Evolutionary conservation across 768 basidiomycete genomes (phyloP).

Genomic region (Mycena alexandri): DNA sequence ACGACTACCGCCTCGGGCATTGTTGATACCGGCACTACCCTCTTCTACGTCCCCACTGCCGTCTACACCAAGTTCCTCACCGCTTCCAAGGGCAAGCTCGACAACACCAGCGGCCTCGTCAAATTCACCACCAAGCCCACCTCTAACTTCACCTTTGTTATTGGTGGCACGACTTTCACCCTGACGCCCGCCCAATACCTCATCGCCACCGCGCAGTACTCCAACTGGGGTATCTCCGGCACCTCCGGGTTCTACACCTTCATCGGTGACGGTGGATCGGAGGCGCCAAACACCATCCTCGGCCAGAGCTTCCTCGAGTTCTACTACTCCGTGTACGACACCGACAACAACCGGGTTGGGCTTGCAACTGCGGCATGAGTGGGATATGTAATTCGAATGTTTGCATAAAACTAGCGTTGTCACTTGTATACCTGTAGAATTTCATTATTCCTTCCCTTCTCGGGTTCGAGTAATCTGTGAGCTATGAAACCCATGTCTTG

Average conservation of each 20-base stretch:
- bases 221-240: no score
- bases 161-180: constrained; percentile 11
- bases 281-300: constrained; percentile 4
- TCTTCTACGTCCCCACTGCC: constrained; percentile 14
- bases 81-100: neutral
- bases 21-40: constrained; percentile 16
- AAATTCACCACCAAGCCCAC: constrained; percentile 3
- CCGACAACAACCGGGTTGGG: constrained; percentile 16
- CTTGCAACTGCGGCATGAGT: constrained; percentile 5
- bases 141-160: neutral
- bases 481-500: no score
- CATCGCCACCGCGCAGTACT: constrained; percentile 4
- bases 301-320: constrained; percentile 14
- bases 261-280: neutral
- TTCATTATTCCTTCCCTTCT: no score
- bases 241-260: no score
- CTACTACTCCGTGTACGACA: constrained; percentile 23
- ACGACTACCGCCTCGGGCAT: constrained; percentile 4
- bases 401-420: no score
- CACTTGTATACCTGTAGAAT: no score
- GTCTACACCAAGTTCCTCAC: constrained; percentile 15
- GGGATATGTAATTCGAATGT: neutral
- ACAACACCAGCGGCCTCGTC: constrained; percentile 6
- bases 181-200: constrained; percentile 20
- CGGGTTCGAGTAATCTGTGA: no score